These are phyloP conservation scores for Suillus alpinus DNA, from an alignment of 768 basidiomycete species.

Conservation along the genomic window DNA sequence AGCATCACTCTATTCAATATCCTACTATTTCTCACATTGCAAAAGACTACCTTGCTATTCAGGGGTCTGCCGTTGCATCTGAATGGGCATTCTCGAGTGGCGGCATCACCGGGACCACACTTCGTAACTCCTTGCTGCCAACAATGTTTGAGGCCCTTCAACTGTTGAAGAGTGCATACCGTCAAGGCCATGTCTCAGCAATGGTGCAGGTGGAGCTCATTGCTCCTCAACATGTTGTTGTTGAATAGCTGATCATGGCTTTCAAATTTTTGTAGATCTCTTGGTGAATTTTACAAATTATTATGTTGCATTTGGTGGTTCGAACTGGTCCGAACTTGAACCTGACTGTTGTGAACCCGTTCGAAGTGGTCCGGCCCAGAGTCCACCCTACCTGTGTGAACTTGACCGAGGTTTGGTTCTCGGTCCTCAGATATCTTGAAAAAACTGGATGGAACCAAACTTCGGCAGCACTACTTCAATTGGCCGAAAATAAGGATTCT, in stretches of 20 bases:
- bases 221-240: background rate
- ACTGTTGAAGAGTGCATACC: background rate
- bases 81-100: conserved; percentile 23
- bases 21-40: background rate
- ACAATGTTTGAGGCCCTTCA: conserved; percentile 1
- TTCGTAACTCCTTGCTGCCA: background rate
- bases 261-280: too few relatives aligned
- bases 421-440: background rate
- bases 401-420: background rate
- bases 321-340: conserved; percentile 1
- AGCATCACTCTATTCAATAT: conserved; percentile 10
- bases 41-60: conserved; percentile 18
- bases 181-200: background rate
- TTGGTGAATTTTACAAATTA: background rate
- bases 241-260: too few relatives aligned
- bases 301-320: background rate
- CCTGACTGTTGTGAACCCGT: conserved; percentile 1
- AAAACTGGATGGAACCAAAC: conserved; percentile 5
- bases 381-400: background rate
- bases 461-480: conserved; percentile 9
- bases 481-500: too few relatives aligned
- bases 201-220: background rate
- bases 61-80: conserved; percentile 27
- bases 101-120: background rate
- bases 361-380: background rate